Percentiles rank a stretch among this genome's conserved stretches.
Evolutionary conservation across 306 rosid species (phyloP).

Genomic region (Medicago ruthenica): DNA sequence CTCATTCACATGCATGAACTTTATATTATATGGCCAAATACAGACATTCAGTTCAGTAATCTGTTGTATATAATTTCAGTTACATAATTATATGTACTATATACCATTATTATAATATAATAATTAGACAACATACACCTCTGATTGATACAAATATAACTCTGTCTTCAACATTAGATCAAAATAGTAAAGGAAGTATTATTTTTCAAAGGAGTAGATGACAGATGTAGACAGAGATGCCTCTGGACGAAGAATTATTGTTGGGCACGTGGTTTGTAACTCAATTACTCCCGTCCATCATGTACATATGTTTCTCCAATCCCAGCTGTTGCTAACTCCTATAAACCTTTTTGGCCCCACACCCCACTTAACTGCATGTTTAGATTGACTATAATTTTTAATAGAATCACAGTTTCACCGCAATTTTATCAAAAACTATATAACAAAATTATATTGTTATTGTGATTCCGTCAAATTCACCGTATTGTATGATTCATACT

Average conservation of each 20-base stretch:
- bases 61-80: background rate
- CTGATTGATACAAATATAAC: constrained; percentile 40
- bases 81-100: background rate
- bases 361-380: background rate
- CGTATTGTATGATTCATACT: background rate
- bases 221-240: constrained; percentile 47
- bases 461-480: background rate
- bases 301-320: constrained; percentile 52
- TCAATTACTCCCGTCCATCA: constrained; percentile 63
- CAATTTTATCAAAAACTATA: background rate
- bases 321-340: constrained; percentile 51
- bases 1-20: constrained; percentile 44
- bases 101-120: background rate
- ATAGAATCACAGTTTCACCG: background rate
- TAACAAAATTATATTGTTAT: too few species aligned
- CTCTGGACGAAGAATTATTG: constrained; percentile 55
- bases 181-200: constrained; percentile 43
- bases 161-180: constrained; percentile 68
- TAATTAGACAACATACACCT: constrained; percentile 23
- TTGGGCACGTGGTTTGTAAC: constrained; percentile 52
- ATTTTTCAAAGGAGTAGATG: constrained; percentile 38
- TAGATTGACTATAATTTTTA: background rate
- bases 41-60: constrained; percentile 48
- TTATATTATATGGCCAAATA: constrained; percentile 37
- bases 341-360: constrained; percentile 45